These are phyloP conservation scores for Calycina herbarum DNA, from an alignment of 2,329 filamentous ascomycete genomes.

Conservation along the genomic window DNA sequence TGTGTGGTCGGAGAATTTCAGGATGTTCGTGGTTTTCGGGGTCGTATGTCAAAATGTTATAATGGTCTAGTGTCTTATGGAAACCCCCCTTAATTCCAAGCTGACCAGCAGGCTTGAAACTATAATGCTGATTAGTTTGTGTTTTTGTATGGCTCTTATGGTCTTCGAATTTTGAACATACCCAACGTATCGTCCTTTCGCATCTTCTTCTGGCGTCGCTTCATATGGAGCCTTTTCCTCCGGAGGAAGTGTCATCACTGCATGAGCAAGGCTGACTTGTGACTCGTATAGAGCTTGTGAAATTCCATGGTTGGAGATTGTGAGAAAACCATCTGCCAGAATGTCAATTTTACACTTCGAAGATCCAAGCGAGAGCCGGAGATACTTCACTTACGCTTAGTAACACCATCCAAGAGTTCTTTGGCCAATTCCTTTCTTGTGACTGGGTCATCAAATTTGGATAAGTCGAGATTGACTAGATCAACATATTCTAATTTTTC, in stretches of 20 bases:
- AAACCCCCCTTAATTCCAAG: conserved; percentile 26
- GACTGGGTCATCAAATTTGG: conserved; percentile 47
- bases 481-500: conserved; percentile 48
- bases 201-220: conserved; percentile 36
- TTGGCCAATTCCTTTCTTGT: conserved; percentile 51
- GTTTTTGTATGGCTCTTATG: too few species aligned
- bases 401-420: conserved; percentile 51
- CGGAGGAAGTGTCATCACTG: conserved; percentile 33
- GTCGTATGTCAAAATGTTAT: conserved; percentile 26
- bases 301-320: conserved; percentile 60
- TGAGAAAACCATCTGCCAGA: conserved; percentile 53
- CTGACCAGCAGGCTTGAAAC: conserved; percentile 34
- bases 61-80: conserved; percentile 20
- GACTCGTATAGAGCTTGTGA: conserved; percentile 32
- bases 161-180: too few species aligned
- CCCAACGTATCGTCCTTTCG: conserved; percentile 35
- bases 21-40: conserved; percentile 32
- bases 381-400: conserved; percentile 26
- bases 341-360: too few species aligned
- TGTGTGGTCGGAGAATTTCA: conserved; percentile 27
- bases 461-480: conserved; percentile 52
- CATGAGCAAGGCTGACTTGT: conserved; percentile 35
- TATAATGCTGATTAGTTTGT: too few species aligned
- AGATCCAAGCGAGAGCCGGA: too few species aligned
- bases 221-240: conserved; percentile 36